phyloP scores from a whole-genome alignment of 306 rosid species.

The Acacia confusa region DNA sequence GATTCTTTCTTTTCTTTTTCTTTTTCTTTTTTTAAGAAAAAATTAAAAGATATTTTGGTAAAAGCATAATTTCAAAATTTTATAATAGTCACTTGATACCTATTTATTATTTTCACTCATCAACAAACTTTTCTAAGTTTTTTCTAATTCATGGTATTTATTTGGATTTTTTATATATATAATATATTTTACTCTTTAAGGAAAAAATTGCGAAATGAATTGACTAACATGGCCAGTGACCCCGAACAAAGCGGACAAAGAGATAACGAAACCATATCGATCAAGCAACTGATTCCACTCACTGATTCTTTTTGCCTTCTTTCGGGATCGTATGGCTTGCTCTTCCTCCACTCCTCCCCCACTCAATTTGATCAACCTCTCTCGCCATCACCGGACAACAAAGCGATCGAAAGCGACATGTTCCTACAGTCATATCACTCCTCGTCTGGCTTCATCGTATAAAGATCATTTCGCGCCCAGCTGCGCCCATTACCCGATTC shows the following conservation, averaged over 20 bases:
- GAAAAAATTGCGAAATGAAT: background rate
- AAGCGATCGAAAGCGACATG: conserved; percentile 35
- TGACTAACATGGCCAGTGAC: background rate
- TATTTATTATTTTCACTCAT: too few species aligned
- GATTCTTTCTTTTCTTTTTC: too few species aligned
- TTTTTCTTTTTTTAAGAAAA: too few species aligned
- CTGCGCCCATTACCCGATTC: conserved; percentile 30
- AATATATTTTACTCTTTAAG: too few species aligned
- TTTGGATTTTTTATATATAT: too few species aligned
- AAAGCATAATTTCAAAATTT: too few species aligned
- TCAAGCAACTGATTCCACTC: conserved; percentile 14
- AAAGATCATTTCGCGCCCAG: conserved; percentile 30
- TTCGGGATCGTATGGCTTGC: conserved; percentile 48
- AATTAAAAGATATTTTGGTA: too few species aligned
- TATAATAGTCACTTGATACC: too few species aligned
- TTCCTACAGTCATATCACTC: conserved; percentile 29
- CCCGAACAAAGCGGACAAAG: background rate
- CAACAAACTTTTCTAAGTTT: too few species aligned
- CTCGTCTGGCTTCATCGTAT: conserved; percentile 32
- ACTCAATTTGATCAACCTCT: conserved; percentile 35
- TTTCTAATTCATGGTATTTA: too few species aligned
- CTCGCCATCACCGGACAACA: conserved; percentile 37
- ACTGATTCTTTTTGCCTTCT: conserved; percentile 13
- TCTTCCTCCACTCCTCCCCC: conserved; percentile 38
- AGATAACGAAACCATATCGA: conserved; percentile 25